Evolutionary conservation across 345 rosid species (phyloP).

Genomic region (Chamaenerion angustifolium): DNA sequence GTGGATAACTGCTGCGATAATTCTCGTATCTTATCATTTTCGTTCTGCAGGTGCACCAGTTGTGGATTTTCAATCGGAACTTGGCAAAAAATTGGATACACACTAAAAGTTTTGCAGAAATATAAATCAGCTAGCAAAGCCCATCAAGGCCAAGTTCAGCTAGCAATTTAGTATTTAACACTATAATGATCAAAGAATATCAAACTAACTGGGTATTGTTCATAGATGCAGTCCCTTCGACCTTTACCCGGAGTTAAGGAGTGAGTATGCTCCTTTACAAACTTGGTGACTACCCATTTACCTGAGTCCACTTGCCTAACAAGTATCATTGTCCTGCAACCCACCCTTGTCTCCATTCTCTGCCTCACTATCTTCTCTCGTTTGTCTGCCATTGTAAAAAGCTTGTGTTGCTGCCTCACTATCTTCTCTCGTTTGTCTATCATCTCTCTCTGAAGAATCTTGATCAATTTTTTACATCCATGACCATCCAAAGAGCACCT

Average conservation of each 20-base stretch:
- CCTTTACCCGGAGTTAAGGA: constrained; percentile 75
- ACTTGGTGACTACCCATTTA: constrained; percentile 86
- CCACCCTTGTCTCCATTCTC: constrained; percentile 92
- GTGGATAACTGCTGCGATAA: constrained; percentile 80
- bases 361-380: constrained; percentile 95
- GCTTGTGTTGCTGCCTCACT: constrained; percentile 87
- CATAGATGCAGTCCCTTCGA: constrained; percentile 81
- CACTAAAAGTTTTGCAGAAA: too few species aligned
- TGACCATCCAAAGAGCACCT: constrained; percentile 4
- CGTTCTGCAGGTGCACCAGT: constrained; percentile 37
- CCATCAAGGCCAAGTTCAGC: too few species aligned
- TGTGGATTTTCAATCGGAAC: too few species aligned
- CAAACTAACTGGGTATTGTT: constrained; percentile 75
- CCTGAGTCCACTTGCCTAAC: constrained; percentile 88
- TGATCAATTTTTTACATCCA: constrained; percentile 38
- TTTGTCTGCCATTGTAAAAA: constrained; percentile 87
- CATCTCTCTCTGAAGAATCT: constrained; percentile 19
- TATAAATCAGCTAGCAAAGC: too few species aligned
- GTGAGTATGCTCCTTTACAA: constrained; percentile 87
- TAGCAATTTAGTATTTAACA: too few species aligned
- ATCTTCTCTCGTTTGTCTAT: constrained; percentile 19
- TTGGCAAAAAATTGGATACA: too few species aligned
- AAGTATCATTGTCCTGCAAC: constrained; percentile 96
- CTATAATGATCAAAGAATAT: background rate
- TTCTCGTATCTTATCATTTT: constrained; percentile 80